These are phyloP conservation scores for Aegilops umbellulata DNA, from an alignment of 176 grass and related monocot genomes.

Conservation along the genomic window DNA sequence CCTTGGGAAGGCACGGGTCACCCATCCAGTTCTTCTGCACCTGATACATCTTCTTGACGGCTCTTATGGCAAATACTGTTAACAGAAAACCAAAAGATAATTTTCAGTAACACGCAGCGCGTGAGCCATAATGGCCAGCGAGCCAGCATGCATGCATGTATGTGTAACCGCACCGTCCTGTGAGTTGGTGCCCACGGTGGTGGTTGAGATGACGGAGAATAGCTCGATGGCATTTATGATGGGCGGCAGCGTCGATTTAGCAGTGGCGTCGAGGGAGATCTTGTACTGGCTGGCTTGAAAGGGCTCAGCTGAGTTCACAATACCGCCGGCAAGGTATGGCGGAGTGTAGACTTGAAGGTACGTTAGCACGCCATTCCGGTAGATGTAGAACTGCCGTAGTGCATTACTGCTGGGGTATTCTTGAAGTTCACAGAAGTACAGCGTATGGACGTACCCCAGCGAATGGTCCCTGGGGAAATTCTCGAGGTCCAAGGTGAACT, in stretches of 20 bases:
- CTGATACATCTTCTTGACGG: slow-evolving; percentile 42
- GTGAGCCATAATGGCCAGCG: too few relatives aligned
- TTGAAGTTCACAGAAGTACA: slow-evolving; percentile 26
- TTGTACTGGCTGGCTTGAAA: not conserved
- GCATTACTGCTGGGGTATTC: too few relatives aligned
- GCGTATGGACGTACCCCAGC: not conserved
- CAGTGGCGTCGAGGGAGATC: slow-evolving; percentile 38
- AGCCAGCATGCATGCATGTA: not conserved
- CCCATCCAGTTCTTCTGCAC: slow-evolving; percentile 57
- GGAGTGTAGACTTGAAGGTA: not conserved
- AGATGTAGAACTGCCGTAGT: too few relatives aligned
- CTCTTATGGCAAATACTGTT: slow-evolving; percentile 49
- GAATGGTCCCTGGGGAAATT: too few relatives aligned
- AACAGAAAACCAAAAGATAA: not conserved
- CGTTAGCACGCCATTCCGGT: too few relatives aligned
- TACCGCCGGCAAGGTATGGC: not conserved
- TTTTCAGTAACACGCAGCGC: not conserved
- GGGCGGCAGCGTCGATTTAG: slow-evolving; percentile 46
- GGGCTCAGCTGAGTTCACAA: not conserved
- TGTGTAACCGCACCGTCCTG: slow-evolving; percentile 35
- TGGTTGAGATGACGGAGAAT: slow-evolving; percentile 33
- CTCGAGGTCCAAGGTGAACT: too few relatives aligned
- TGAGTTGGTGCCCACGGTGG: slow-evolving; percentile 24
- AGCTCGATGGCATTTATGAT: slow-evolving; percentile 55
- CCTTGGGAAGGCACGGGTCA: slow-evolving; percentile 51